Percentiles rank a stretch among this genome's conserved stretches.
Evolutionary conservation across 2,329 filamentous ascomycete genomes (phyloP).

Genomic region (Sarocladium oryzae): DNA sequence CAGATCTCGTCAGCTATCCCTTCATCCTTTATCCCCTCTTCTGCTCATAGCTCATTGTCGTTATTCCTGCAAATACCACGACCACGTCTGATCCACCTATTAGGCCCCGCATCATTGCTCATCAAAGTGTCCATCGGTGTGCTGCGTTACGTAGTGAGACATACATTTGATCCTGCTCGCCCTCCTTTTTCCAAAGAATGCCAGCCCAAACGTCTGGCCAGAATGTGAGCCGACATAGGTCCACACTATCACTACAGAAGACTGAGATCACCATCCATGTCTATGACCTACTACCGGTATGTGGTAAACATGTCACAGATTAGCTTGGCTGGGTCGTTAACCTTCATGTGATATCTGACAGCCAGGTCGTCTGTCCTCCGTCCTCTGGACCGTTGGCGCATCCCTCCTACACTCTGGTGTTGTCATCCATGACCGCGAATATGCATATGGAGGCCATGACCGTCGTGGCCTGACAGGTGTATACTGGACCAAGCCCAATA

Average conservation of each 20-base stretch:
- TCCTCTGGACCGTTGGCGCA: constrained; percentile 72
- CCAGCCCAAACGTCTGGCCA: constrained; percentile 4
- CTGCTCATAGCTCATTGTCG: background rate
- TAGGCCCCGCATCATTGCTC: background rate
- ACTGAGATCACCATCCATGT: constrained; percentile 71
- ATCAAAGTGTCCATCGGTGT: background rate
- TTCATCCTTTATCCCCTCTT: background rate
- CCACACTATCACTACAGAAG: constrained; percentile 62
- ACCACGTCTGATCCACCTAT: background rate
- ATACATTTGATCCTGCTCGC: background rate
- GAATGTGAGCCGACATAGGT: constrained; percentile 43
- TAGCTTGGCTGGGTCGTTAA: constrained; percentile 10
- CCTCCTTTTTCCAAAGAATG: background rate
- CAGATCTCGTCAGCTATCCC: too few species aligned
- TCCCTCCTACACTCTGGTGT: constrained; percentile 78
- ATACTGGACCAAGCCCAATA: constrained; percentile 71
- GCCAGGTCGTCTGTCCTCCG: constrained; percentile 67
- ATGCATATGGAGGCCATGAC: constrained; percentile 79
- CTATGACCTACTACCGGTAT: constrained; percentile 69
- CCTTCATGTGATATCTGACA: constrained; percentile 24
- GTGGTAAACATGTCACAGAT: constrained; percentile 14
- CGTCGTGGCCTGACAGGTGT: constrained; percentile 66
- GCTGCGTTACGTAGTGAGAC: constrained; percentile 5
- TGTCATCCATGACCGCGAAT: constrained; percentile 73
- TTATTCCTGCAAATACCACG: background rate